phyloP scores from a whole-genome alignment of 306 rosid species.

The Medicago ruthenica region DNA sequence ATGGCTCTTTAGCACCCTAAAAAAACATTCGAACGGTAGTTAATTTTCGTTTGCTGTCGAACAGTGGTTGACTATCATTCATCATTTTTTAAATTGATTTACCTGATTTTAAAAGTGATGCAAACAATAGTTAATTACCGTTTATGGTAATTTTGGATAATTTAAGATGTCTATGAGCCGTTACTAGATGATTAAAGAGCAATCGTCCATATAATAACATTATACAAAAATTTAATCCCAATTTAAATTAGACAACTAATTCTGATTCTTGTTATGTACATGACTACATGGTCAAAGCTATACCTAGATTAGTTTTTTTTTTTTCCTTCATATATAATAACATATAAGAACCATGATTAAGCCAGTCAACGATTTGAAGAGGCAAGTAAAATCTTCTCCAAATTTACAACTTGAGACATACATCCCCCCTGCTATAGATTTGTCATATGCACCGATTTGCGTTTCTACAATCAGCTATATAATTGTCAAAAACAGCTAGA shows the following conservation, averaged over 20 bases:
- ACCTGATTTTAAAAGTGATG: too few relatives aligned
- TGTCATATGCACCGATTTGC: constrained; percentile 23
- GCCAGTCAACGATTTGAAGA: constrained; percentile 9
- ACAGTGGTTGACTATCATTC: too few relatives aligned
- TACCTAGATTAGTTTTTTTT: not conserved
- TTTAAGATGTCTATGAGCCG: too few relatives aligned
- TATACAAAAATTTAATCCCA: not conserved
- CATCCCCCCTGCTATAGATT: constrained; percentile 13
- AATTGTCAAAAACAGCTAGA: not conserved
- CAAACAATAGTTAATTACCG: too few relatives aligned
- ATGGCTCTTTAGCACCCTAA: too few relatives aligned
- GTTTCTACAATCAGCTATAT: not conserved
- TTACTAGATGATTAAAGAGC: too few relatives aligned
- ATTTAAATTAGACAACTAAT: not conserved
- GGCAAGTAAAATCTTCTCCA: constrained; percentile 5
- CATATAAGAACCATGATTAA: not conserved
- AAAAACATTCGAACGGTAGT: too few relatives aligned
- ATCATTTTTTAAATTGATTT: too few relatives aligned
- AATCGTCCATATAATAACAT: too few relatives aligned
- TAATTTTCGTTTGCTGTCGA: too few relatives aligned
- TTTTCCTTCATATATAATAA: not conserved
- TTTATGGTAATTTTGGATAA: too few relatives aligned
- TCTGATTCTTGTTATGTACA: not conserved
- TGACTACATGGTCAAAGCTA: not conserved
- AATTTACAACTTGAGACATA: constrained; percentile 7